Percentiles rank a stretch among this genome's conserved stretches.
Evolutionary conservation across 2,329 filamentous ascomycete species (phyloP).

Genomic region (Magnaporthiopsis incrustans): DNA sequence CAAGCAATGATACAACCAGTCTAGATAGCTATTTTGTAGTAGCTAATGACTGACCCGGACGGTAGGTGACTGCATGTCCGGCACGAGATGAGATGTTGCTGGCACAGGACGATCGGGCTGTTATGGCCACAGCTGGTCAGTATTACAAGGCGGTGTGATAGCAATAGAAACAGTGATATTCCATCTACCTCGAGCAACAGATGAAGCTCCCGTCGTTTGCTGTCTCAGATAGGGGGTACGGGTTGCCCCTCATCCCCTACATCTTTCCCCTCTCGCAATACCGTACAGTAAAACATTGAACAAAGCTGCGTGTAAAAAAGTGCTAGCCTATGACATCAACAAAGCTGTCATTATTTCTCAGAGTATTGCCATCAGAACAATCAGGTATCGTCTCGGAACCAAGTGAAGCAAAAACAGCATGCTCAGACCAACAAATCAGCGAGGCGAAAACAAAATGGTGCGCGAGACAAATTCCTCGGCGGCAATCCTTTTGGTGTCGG

Average conservation of each 20-base stretch:
- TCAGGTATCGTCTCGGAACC: background rate
- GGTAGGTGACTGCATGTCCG: background rate
- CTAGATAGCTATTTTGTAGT: background rate
- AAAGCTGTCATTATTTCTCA: background rate
- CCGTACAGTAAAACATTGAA: background rate
- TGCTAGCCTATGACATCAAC: background rate
- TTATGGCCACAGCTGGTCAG: background rate
- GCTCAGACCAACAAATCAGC: background rate
- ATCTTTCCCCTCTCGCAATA: background rate
- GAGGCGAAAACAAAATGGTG: background rate
- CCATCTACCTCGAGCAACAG: background rate
- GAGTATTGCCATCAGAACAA: background rate
- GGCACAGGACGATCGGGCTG: background rate
- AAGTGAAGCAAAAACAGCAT: background rate
- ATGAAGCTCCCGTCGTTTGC: background rate
- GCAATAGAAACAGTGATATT: background rate
- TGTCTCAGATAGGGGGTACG: background rate
- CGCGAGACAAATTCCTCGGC: background rate
- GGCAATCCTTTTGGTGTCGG: background rate
- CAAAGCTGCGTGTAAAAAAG: background rate
- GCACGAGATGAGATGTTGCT: background rate
- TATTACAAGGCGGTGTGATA: background rate
- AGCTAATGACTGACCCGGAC: background rate
- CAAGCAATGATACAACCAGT: background rate
- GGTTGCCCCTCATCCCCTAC: background rate